These are phyloP conservation scores for Alternaria sp. DNA, from an alignment of 2,329 filamentous ascomycete species.

Conservation along the genomic window DNA sequence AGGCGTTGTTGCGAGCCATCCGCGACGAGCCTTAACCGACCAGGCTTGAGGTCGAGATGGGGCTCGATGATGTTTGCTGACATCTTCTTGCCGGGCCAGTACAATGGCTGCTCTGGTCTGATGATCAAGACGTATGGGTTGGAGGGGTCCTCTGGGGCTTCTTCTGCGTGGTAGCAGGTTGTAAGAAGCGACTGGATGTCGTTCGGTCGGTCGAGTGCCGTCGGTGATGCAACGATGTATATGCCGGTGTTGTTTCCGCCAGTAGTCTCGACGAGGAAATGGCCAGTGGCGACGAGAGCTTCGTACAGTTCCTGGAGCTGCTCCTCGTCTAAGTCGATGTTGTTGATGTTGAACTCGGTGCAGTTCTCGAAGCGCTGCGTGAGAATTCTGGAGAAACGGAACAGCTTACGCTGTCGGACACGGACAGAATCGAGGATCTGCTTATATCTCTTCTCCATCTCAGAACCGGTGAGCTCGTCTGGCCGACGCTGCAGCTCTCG, in stretches of 20 bases:
- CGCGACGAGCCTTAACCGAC: slow-evolving; percentile 85
- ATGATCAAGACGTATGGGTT: slow-evolving; percentile 88
- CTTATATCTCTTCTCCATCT: slow-evolving; percentile 98
- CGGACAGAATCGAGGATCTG: slow-evolving; percentile 93
- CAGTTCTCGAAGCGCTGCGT: slow-evolving; percentile 96
- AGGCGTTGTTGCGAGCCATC: slow-evolving; percentile 83
- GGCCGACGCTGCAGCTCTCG: slow-evolving; percentile 84
- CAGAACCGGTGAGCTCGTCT: slow-evolving; percentile 76
- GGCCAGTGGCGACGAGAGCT: slow-evolving; percentile 78
- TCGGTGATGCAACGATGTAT: slow-evolving; percentile 83
- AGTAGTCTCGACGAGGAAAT: slow-evolving; percentile 80
- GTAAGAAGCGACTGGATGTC: slow-evolving; percentile 87
- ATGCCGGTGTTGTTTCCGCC: slow-evolving; percentile 73
- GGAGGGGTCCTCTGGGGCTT: slow-evolving; percentile 72
- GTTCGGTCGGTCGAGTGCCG: slow-evolving; percentile 74
- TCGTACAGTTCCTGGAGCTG: slow-evolving; percentile 79
- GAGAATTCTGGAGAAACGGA: slow-evolving; percentile 89
- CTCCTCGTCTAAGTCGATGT: slow-evolving; percentile 70
- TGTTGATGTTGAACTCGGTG: slow-evolving; percentile 89
- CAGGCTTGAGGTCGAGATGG: slow-evolving; percentile 82
- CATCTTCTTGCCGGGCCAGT: slow-evolving; percentile 82
- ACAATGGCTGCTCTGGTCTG: slow-evolving; percentile 76
- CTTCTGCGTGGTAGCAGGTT: slow-evolving; percentile 74
- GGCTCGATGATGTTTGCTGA: slow-evolving; percentile 75
- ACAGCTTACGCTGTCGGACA: slow-evolving; percentile 93